A percentile compares a stretch with the other conserved stretches of the same genome.
Evolutionary conservation across 148 eudicot genomes (phyloP).

Genomic region (Vaccinium myrtillus): DNA sequence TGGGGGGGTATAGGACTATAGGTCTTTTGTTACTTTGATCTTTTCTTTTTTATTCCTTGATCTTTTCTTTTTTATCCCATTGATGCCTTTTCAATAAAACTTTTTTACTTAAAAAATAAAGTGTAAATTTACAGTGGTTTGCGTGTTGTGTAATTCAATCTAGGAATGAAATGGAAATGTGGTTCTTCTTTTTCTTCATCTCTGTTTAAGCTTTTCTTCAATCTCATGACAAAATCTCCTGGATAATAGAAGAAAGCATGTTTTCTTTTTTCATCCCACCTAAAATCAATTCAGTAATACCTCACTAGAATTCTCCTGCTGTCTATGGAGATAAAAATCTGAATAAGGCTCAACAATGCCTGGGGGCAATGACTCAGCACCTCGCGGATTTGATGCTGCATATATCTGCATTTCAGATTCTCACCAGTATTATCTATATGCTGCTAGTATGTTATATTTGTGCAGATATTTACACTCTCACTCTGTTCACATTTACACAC

Average conservation of each 20-base stretch:
- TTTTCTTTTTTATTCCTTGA: too few species aligned
- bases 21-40: too few species aligned
- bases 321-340: not conserved
- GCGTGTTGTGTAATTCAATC: not conserved
- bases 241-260: too few species aligned
- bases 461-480: too few species aligned
- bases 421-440: not conserved
- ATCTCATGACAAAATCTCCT: not conserved
- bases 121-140: not conserved
- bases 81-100: too few species aligned
- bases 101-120: too few species aligned
- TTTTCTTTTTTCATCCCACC: not conserved
- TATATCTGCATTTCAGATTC: conserved; percentile 14
- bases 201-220: not conserved
- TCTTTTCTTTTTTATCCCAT: too few species aligned
- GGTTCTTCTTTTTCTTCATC: not conserved
- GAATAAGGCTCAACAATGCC: conserved; percentile 17
- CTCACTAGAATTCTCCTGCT: not conserved
- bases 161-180: not conserved
- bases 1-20: too few species aligned
- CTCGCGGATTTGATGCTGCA: conserved; percentile 24
- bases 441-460: not conserved
- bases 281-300: not conserved
- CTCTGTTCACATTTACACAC: too few species aligned
- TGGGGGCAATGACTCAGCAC: conserved; percentile 17